Percentiles rank a stretch among this genome's conserved stretches.
Evolutionary conservation across 352 stramenopile genomes (phyloP).

Genomic region (Phytophthora kernoviae): DNA sequence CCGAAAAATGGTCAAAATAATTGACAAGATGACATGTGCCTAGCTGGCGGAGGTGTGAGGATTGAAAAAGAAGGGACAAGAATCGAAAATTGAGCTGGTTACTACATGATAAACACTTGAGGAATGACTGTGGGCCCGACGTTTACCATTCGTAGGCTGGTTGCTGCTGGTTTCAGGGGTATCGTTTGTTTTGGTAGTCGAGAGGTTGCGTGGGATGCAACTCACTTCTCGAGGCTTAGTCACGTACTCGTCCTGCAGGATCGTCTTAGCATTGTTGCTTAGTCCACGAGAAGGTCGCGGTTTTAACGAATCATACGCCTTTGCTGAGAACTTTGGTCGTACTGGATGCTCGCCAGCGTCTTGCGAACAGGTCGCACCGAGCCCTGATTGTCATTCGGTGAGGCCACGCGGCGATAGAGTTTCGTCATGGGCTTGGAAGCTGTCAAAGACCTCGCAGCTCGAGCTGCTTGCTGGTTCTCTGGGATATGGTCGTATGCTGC

Average conservation of each 20-base stretch:
- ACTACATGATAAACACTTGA: conserved; percentile 78
- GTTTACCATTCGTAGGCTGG: conserved; percentile 45
- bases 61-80: background rate
- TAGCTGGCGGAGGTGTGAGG: background rate
- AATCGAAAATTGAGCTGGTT: conserved; percentile 8
- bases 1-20: conserved; percentile 15
- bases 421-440: conserved; percentile 60
- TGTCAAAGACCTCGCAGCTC: conserved; percentile 14
- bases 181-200: conserved; percentile 12
- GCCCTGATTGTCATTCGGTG: conserved; percentile 7
- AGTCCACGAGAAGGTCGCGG: conserved; percentile 40
- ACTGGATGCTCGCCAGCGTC: conserved; percentile 66
- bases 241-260: conserved; percentile 76
- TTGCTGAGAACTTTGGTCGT: conserved; percentile 53
- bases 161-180: conserved; percentile 9
- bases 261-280: conserved; percentile 43
- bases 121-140: conserved; percentile 47
- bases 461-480: conserved; percentile 17
- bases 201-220: conserved; percentile 48
- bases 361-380: conserved; percentile 43
- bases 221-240: conserved; percentile 63
- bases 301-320: conserved; percentile 40
- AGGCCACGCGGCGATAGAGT: conserved; percentile 48
- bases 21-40: conserved; percentile 7
- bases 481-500: conserved; percentile 60